phyloP scores from a whole-genome alignment of 495 filamentous ascomycete species.

The Halenospora varia region DNA sequence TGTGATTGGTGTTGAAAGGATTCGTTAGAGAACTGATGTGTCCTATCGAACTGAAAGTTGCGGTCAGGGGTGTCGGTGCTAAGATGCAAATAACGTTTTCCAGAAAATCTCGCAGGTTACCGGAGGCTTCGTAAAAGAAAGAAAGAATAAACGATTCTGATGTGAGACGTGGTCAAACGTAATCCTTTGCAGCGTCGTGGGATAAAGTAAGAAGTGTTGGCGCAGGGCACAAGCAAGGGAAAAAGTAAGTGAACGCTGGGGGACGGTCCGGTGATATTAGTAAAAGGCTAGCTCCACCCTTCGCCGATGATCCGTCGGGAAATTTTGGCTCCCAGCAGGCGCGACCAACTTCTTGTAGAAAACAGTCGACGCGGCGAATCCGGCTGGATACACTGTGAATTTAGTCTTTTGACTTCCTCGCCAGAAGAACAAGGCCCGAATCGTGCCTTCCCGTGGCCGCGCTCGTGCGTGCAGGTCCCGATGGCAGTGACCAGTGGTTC shows the following conservation, averaged over 20 bases:
- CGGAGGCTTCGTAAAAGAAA: too few species aligned
- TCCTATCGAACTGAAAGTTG: too few species aligned
- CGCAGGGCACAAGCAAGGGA: constrained; percentile 1
- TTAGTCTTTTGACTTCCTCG: background rate
- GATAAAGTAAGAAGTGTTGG: constrained; percentile 13
- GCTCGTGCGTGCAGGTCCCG: background rate
- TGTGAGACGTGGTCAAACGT: background rate
- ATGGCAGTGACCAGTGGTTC: background rate
- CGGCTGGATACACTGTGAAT: background rate
- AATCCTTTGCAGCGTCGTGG: background rate
- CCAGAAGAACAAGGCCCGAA: constrained; percentile 10
- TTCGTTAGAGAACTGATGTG: too few species aligned
- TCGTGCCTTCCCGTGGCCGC: constrained; percentile 1
- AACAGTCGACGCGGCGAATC: background rate
- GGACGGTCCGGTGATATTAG: constrained; percentile 15
- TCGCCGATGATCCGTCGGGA: constrained; percentile 4
- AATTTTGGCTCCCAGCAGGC: background rate
- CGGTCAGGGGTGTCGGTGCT: too few species aligned
- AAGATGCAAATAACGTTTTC: too few species aligned
- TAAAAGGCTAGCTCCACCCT: background rate
- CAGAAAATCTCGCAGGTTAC: too few species aligned
- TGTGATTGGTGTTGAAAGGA: too few species aligned
- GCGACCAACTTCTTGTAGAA: background rate
- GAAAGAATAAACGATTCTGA: background rate
- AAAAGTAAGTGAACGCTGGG: constrained; percentile 11